Evolutionary conservation across 441 rosid genomes (phyloP).

Genomic region (Brassica hybrid): DNA sequence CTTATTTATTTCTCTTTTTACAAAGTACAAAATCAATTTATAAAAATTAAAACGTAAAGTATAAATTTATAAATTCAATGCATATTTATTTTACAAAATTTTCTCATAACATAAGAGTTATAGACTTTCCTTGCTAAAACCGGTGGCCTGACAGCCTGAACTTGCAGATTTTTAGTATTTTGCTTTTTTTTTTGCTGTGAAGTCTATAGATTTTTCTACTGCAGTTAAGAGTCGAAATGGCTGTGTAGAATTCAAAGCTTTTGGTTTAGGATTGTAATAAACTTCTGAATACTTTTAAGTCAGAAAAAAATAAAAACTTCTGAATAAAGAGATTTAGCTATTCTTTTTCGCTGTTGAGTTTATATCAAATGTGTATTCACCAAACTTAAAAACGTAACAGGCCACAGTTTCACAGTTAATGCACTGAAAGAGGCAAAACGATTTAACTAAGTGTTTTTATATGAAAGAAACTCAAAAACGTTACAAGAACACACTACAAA

Average conservation of each 20-base stretch:
- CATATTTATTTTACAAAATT: no score
- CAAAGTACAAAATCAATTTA: no score
- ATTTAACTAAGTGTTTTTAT: background rate
- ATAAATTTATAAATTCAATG: no score
- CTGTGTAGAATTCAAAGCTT: slow-evolving; percentile 13
- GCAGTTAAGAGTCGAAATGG: background rate
- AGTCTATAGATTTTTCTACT: background rate
- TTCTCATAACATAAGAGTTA: no score
- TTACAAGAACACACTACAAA: slow-evolving; percentile 3
- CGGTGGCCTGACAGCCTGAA: background rate
- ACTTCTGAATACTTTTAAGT: no score
- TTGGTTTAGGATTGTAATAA: slow-evolving; percentile 26
- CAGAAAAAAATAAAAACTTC: no score
- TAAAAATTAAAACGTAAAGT: no score
- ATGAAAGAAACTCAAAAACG: slow-evolving; percentile 6
- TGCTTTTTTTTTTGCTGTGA: background rate
- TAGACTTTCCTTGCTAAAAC: background rate
- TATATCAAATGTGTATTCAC: background rate
- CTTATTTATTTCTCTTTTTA: no score
- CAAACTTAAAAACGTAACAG: background rate
- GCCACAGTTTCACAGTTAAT: background rate
- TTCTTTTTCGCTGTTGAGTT: background rate
- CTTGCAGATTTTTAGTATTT: background rate
- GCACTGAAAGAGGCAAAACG: slow-evolving; percentile 36
- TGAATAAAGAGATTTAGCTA: no score